phyloP scores from a whole-genome alignment of 1,284 basidiomycete genomes.

The Amylostereum areolatum region DNA sequence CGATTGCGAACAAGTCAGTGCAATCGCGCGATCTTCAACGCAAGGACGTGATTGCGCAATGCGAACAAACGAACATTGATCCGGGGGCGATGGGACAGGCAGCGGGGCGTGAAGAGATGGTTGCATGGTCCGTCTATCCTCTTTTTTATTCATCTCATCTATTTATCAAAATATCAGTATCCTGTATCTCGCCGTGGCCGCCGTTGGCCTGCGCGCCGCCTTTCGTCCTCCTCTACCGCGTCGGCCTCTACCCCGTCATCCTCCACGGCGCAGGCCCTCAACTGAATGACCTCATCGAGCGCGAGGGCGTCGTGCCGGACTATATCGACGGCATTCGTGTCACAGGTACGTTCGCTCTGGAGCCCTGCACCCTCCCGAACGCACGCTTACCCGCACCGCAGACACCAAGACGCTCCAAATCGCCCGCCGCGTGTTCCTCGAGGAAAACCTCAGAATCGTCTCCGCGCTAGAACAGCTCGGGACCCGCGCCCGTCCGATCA shows the following conservation, averaged over 20 bases:
- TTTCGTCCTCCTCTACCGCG: conserved; percentile 89
- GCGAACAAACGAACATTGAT: too few relatives aligned
- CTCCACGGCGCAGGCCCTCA: conserved; percentile 95
- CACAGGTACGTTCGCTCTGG: conserved; percentile 54
- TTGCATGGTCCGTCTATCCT: too few relatives aligned
- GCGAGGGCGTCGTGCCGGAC: conserved; percentile 87
- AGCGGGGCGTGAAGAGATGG: too few relatives aligned
- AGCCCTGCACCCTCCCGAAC: conserved; percentile 4
- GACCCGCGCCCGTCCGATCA: conserved; percentile 92
- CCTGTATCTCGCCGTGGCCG: too few relatives aligned
- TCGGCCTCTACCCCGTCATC: conserved; percentile 91
- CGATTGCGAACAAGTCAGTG: too few relatives aligned
- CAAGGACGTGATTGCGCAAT: too few relatives aligned
- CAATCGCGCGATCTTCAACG: too few relatives aligned
- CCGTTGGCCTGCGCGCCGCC: too few relatives aligned
- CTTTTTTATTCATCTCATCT: too few relatives aligned
- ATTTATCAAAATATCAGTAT: too few relatives aligned
- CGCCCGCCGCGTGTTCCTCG: conserved; percentile 91
- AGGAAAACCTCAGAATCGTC: conserved; percentile 92
- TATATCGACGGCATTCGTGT: conserved; percentile 96
- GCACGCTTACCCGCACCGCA: conserved; percentile 24
- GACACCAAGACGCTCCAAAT: conserved; percentile 90
- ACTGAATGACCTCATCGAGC: conserved; percentile 86
- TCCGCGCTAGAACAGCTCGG: conserved; percentile 87
- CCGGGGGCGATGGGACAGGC: too few relatives aligned